Evolutionary conservation across 2,329 filamentous ascomycete genomes (phyloP), one percentile per base, ranked within the genome.

Genomic region (Claviceps sp.): DNA sequence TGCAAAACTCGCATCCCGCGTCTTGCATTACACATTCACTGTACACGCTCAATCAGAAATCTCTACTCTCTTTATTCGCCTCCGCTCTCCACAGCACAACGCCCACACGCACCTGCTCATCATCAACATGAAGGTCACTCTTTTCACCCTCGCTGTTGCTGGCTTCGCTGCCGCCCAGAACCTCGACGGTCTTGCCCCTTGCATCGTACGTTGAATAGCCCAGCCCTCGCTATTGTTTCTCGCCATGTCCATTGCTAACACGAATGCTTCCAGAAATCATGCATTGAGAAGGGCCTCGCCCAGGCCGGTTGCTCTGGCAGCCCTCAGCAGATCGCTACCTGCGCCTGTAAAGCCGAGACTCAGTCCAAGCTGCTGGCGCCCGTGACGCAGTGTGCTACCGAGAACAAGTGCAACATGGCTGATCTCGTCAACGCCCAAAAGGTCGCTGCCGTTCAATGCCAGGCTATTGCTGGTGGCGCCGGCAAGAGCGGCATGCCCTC

Each of bases 51-150:
- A 34, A 34, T 4, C 8, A 34, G 2, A 30, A 10, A 11, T 11
- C 30, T 34, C 30, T 34, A 11, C 30, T 19, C 40, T 22, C 19
- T 3, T 22, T 6, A 11, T 5, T 13, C n/a, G 17, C 13, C 7
- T 42, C 8, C 5, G 8, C n/a, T 4, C 40, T 19, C 17, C 8
- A 42, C 52, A 43, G n/a, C 14, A 38, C 17, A 39, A 44, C 14
- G 16, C 22, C 22, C 14, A 37, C 17, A 14, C 24, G 30, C 10
- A 34, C 30, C 30, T 34, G 10, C 10, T 8, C 30, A 34, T 42
- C 1, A 38, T 56, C 64, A 71, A 58, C 19, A 73, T 73, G 71
- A 73, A 72, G 70, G 57, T 62, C 57, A 50, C 63, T 44, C 54
- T 67, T 42, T 55, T 67, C 52, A 50, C 67, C 50, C 55, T 68